Base-by-base conservation (phyloP, 2,329 filamentous ascomycete species). In the Ophioceras dolichostomum region DNA sequence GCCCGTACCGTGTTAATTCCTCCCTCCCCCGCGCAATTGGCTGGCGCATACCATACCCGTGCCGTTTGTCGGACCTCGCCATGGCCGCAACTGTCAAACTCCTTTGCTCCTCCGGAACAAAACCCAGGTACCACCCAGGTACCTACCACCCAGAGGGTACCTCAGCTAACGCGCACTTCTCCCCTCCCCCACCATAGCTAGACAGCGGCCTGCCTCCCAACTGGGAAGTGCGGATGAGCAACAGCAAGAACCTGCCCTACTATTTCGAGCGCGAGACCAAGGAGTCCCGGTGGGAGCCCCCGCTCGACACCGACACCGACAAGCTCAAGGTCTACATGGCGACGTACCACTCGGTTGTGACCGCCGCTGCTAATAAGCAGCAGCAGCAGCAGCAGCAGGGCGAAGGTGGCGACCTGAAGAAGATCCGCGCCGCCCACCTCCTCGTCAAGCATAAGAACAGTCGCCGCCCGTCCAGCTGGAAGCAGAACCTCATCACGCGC, bases 191-290 rank as follows among this genome's bases (percentile, higher is more conserved):
- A 19, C 19, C 20, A 27, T 30, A 82, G 76, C 64, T 73, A 54
- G 82, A 87, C 39, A 79, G 81, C 49, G 89, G 89, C 57, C 76
- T 95, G 45, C 88, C 88, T 44, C 60, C 76, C 35, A 77, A 79
- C 59, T 95, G 89, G 88, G 91, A 96, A 66, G 86, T 98, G 55
- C 86, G 91, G 59, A 86, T 93, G 66, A 94, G 86, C 60, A 94
- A 95, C 68, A 94, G 86, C 61, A 96, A 95, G 69, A 94, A 94
- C 64, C 81, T 96, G 26, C 91, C 91, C 27, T 98, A 98, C 70
- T 98, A 96, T 69, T 96, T 95, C 80, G 93, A 95, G 63, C 68
- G 81, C 32, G 65, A 64, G 48, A 84, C 86, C 45, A 89, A 88
- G 59, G 78, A 86, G 56, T 96, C 91, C 45, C 77, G 85, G 62